These are phyloP conservation scores for Umbelopsis sp. DNA, from an alignment of 192 early-diverging fungal genomes.

Conservation along the genomic window DNA sequence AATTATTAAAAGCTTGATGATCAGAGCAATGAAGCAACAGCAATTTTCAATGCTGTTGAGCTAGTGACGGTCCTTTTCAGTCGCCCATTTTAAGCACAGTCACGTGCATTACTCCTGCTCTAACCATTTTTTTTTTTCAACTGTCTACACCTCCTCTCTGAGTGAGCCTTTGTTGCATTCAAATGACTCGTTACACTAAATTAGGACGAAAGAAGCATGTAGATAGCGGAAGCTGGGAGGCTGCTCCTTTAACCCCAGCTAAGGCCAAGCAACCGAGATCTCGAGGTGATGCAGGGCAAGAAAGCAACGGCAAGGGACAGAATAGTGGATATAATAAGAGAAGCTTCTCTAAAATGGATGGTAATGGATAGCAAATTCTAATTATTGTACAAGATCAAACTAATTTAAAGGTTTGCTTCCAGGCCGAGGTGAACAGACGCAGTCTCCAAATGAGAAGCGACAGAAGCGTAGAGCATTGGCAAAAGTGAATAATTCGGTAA, in stretches of 20 bases:
- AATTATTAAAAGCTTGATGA: background rate
- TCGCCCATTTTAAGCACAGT: no score
- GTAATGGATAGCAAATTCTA: background rate
- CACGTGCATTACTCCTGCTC: no score
- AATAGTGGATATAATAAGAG: slow-evolving; percentile 17
- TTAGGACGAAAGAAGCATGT: slow-evolving; percentile 45
- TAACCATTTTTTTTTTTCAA: background rate
- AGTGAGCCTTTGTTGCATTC: background rate
- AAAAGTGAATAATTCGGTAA: slow-evolving; percentile 14
- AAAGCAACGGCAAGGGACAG: slow-evolving; percentile 16
- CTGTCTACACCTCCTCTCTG: background rate
- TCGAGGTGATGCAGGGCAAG: slow-evolving; percentile 16
- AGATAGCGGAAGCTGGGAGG: slow-evolving; percentile 31
- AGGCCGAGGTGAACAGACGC: background rate
- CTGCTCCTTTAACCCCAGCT: slow-evolving; percentile 31
- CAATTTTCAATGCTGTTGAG: background rate
- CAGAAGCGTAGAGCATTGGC: background rate
- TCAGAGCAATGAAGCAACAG: background rate
- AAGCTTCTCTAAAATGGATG: background rate
- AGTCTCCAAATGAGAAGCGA: slow-evolving; percentile 6
- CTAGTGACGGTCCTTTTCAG: background rate
- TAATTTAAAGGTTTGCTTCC: background rate
- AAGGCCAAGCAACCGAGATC: background rate
- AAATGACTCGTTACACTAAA: slow-evolving; percentile 55
- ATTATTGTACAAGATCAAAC: background rate